Evolutionary conservation across 768 basidiomycete genomes (phyloP), one percentile per base, ranked within the genome.

Genomic region (Collybia nuda): DNA sequence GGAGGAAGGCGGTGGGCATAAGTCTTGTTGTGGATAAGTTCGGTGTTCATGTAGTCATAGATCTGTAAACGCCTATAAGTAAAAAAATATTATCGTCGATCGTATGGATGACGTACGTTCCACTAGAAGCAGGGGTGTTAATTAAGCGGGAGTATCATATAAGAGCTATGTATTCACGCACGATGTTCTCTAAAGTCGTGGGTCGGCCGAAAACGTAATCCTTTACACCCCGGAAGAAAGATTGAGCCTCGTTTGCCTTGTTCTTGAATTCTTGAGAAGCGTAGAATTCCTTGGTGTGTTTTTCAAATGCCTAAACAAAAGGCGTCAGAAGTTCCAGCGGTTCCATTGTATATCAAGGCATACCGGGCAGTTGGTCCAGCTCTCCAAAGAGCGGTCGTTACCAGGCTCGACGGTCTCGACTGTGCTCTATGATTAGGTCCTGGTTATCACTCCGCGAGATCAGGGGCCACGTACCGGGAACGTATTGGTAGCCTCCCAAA

Each of bases 361-460:
- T 58, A 76, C 80, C 49, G 77, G 78, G 67, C 76, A 77, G 64
- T 77, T 67, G 26, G 76, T 78, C 88, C 88, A 93, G 56, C 85
- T 85, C 70, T 94, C 90, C 53, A 93, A 74, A 19, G 88, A 88
- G 60, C 88, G 83, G 64, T 91, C 88, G 56, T 91, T 89, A 47
- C 77, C 79, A 23, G 90, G 87, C 65, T 91, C 89, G 43, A 93
- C 86, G n/a, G 90, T 90, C 73, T 92, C 86, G 24, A 91, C 88
- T 84, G 48, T 6, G 12, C 32, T 32, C 14, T 11, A 32, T 18
- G n/a, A 39, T 26, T 18, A n/a, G 8, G 12, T 43, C 15, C 17
- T 6, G 15, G 22, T 51, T 29, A 26, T 35, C n/a, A n/a, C 17
- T 18, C n/a, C 7, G 8, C 26, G n/a, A 7, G 17, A 40, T 9